Percentiles rank a stretch among this genome's conserved stretches.
Evolutionary conservation across 2,329 filamentous ascomycete genomes (phyloP).

Genomic region (Pestalotiopsis sp.): DNA sequence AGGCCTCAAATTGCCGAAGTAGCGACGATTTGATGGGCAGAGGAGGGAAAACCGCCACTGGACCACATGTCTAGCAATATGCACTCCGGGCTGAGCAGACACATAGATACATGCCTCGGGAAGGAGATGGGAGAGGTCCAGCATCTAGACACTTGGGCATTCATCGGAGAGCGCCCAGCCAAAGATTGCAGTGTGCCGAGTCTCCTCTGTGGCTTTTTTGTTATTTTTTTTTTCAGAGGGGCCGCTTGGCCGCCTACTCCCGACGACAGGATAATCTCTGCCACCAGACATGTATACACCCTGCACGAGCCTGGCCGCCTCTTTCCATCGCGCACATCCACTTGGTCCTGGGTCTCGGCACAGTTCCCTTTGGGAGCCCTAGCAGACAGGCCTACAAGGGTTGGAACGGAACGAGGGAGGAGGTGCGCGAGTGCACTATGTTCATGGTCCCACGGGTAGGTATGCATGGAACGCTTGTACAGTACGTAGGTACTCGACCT

Average conservation of each 20-base stretch:
- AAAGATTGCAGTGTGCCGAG: background rate
- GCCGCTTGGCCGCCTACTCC: background rate
- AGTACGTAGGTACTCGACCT: background rate
- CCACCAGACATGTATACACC: background rate
- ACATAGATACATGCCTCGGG: background rate
- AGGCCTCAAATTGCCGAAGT: too few species aligned
- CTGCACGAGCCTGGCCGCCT: background rate
- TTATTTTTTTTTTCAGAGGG: background rate
- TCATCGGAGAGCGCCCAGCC: background rate
- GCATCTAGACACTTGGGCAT: background rate
- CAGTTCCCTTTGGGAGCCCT: background rate
- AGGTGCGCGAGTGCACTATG: background rate
- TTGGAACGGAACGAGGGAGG: background rate
- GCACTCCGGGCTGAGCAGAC: background rate
- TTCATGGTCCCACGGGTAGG: background rate
- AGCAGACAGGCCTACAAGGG: background rate
- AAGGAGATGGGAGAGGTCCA: background rate
- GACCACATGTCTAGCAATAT: background rate
- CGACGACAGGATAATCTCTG: background rate
- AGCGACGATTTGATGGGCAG: too few species aligned
- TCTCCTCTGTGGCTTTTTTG: background rate
- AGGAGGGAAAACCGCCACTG: too few species aligned
- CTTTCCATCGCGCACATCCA: background rate
- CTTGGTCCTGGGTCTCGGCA: constrained; percentile 4
- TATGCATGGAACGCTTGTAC: background rate